Evolutionary conservation across 2,329 filamentous ascomycete genomes (phyloP).

Genomic region (Diaporthe destruens): DNA sequence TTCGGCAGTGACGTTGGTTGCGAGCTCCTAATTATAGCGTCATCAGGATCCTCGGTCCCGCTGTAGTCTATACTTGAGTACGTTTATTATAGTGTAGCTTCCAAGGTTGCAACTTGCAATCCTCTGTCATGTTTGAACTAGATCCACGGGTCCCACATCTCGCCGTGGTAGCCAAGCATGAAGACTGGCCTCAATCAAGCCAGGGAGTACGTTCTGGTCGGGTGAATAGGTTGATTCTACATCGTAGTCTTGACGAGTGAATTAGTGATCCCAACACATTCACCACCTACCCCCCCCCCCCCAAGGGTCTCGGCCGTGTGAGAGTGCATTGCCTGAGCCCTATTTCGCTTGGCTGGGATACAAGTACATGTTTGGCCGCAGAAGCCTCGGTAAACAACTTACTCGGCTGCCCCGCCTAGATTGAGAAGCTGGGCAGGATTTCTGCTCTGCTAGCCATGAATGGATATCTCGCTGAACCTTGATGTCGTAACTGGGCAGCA

Average conservation of each 20-base stretch:
- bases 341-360: no score
- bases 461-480: background rate
- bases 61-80: background rate
- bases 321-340: no score
- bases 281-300: no score
- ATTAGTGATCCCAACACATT: background rate
- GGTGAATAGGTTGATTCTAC: background rate
- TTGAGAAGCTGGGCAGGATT: background rate
- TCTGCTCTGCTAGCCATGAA: background rate
- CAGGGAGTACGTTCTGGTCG: background rate
- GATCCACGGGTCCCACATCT: background rate
- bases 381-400: background rate
- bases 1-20: slow-evolving; percentile 23
- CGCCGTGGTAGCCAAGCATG: background rate
- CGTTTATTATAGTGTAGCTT: background rate
- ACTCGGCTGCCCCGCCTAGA: background rate
- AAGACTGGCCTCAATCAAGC: background rate
- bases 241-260: background rate
- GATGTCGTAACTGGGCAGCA: background rate
- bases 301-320: no score
- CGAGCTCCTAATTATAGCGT: slow-evolving; percentile 21
- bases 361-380: no score
- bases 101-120: background rate
- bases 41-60: slow-evolving; percentile 7
- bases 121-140: no score